Evolutionary conservation across 2,329 filamentous ascomycete genomes (phyloP).

Genomic region (Huntiella savannae): DNA sequence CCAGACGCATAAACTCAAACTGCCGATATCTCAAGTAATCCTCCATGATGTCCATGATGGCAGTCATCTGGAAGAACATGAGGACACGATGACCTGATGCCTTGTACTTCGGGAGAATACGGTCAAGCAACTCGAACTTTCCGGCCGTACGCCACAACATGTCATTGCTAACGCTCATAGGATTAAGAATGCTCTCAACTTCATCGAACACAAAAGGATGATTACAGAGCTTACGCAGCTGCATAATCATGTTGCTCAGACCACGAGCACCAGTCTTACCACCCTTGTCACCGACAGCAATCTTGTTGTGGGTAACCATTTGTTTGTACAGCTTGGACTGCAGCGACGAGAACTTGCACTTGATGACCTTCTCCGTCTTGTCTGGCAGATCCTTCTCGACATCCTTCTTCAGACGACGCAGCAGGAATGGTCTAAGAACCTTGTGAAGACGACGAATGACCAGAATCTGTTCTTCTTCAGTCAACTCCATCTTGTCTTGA

Average conservation of each 20-base stretch:
- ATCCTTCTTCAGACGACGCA: slow-evolving; percentile 97
- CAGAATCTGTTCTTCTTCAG: slow-evolving; percentile 97
- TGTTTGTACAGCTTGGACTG: slow-evolving; percentile 94
- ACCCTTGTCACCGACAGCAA: slow-evolving; percentile 87
- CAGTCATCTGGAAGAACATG: slow-evolving; percentile 99
- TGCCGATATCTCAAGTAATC: slow-evolving; percentile 78
- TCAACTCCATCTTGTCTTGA: slow-evolving; percentile 97
- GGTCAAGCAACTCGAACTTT: slow-evolving; percentile 90
- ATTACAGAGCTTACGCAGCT: slow-evolving; percentile 94
- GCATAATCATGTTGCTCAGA: slow-evolving; percentile 99
- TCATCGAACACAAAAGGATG: slow-evolving; percentile 98
- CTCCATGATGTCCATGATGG: slow-evolving; percentile 99
- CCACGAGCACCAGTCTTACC: slow-evolving; percentile 88
- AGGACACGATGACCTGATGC: slow-evolving; percentile 81
- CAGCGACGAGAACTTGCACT: slow-evolving; percentile 91
- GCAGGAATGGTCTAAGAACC: slow-evolving; percentile 87
- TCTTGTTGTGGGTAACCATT: slow-evolving; percentile 85
- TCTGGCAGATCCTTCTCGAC: slow-evolving; percentile 97
- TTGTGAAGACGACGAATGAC: slow-evolving; percentile 97
- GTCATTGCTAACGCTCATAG: slow-evolving; percentile 72
- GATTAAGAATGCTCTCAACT: slow-evolving; percentile 97
- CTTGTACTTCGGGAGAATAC: slow-evolving; percentile 83
- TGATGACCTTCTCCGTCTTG: slow-evolving; percentile 98
- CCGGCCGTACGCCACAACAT: slow-evolving; percentile 86
- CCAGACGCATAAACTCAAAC: slow-evolving; percentile 73